Evolutionary conservation across 2,329 filamentous ascomycete genomes (phyloP), one percentile per base, ranked within the genome.

Genomic region (Fusarium sp.): DNA sequence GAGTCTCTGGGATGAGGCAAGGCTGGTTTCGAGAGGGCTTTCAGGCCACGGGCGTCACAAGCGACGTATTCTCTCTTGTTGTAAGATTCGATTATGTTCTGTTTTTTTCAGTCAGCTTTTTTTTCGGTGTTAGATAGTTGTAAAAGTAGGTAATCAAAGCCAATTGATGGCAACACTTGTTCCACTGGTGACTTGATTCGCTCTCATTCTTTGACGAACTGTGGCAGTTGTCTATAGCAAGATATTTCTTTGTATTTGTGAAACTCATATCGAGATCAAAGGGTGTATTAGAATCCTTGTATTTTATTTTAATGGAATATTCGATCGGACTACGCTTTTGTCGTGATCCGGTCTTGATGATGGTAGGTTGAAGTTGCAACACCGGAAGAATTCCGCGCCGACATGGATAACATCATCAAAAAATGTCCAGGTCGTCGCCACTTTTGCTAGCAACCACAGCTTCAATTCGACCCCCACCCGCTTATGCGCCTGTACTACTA

Each of bases 301-400:
- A 22, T 27, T 18, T 8, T 8, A 48, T 48, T 27, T 48, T 27
- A 27, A 3, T 27, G 43, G 18, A 27, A 48, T 24, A 48, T 0
- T 24, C 10, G 43, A 24, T 48, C 9, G 22, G 2, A 3, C 16
- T 48, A 14, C 27, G 43, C 16, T 48, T 27, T 48, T 2, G 43
- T 48, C 14, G 14, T 48, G 43, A 24, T 48, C 43, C n/a, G 24
- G 48, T 29, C 43, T 10, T 8, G 16, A n/a, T 52, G 48, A 31
- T 52, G 48, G 27, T n/a, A 31, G 48, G 24, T n/a, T 52, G 24
- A 52, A 52, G 48, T 52, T 52, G 22, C 8, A 2, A 35, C 54
- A 20, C 14, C 76, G 76, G 76, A 78, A 78, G 65, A 78, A 77
- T 76, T 71, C 66, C 76, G 76, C 70, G 56, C 76, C 74, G 76